Evolutionary conservation across 257 asterid species (phyloP).

Genomic region (Solanum lycopersicoides): DNA sequence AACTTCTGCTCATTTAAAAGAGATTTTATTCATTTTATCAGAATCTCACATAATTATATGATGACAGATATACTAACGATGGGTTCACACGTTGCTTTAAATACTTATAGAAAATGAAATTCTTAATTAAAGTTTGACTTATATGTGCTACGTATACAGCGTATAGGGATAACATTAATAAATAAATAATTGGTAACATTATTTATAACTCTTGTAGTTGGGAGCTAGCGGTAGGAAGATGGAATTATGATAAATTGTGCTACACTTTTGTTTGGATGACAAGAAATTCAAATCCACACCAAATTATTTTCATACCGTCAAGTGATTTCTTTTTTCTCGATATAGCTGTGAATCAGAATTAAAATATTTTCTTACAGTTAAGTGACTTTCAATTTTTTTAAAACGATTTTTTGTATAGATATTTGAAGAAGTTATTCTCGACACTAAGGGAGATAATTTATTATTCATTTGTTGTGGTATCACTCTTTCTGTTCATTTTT

Average conservation of each 20-base stretch:
- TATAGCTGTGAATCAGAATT: no score
- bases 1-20: no score
- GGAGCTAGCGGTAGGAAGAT: not conserved
- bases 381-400: no score
- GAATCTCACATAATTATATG: no score
- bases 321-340: no score
- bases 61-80: not conserved
- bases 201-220: not conserved
- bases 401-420: not conserved
- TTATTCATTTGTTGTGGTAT: no score
- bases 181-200: not conserved
- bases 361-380: no score
- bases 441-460: not conserved
- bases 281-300: slow-evolving; percentile 5
- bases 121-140: not conserved
- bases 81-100: not conserved
- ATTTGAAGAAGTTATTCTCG: not conserved
- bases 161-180: not conserved
- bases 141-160: not conserved
- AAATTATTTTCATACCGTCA: not conserved
- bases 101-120: not conserved
- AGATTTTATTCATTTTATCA: no score
- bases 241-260: not conserved
- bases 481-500: no score
- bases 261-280: not conserved